phyloP scores from a whole-genome alignment of 2,329 filamentous ascomycete species.

The Elsinoe perseae region DNA sequence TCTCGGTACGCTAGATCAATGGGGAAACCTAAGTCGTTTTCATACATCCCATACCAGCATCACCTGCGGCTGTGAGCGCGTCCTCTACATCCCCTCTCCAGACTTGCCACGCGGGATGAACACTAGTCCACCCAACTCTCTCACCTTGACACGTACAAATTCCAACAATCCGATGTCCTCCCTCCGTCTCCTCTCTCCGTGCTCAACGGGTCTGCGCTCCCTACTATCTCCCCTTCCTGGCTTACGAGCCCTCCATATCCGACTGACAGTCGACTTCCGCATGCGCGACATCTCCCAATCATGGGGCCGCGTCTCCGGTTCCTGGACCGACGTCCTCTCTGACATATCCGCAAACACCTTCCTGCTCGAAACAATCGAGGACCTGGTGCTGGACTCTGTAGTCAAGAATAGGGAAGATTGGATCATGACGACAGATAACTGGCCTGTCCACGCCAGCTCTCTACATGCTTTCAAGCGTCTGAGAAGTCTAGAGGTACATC shows the following conservation, averaged over 20 bases:
- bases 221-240: not conserved
- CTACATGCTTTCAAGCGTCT: not conserved
- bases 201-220: not conserved
- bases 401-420: not conserved
- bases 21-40: not conserved
- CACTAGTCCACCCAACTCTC: not conserved
- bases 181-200: not conserved
- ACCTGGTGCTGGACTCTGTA: not conserved
- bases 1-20: not conserved
- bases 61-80: not conserved
- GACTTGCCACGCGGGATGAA: not conserved
- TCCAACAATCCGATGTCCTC: not conserved
- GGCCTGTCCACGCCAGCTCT: not conserved
- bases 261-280: not conserved
- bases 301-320: not conserved
- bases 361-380: not conserved
- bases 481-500: not conserved
- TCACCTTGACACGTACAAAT: not conserved
- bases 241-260: not conserved
- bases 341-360: not conserved
- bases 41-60: not conserved
- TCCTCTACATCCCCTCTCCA: not conserved
- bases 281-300: conserved; percentile 6
- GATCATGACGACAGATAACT: conserved; percentile 7
- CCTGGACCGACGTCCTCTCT: not conserved